These are phyloP conservation scores for Sclerotinia borealis DNA, from an alignment of 2,329 filamentous ascomycete genomes.

Conservation along the genomic window DNA sequence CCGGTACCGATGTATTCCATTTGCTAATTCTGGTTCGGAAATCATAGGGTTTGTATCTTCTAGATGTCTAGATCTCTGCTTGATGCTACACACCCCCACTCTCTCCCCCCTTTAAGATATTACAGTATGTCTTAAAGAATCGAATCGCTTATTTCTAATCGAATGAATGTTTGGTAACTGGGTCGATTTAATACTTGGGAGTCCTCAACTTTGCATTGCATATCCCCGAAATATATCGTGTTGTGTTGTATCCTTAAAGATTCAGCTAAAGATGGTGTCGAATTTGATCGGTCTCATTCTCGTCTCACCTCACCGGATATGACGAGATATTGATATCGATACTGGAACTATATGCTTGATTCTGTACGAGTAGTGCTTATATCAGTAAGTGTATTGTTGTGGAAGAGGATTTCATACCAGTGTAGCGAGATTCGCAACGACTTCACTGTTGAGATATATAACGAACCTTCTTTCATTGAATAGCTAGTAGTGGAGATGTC, in stretches of 20 bases:
- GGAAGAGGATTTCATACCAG: background rate
- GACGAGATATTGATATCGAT: background rate
- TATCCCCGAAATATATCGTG: background rate
- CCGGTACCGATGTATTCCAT: no score
- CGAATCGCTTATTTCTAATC: background rate
- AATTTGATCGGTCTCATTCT: background rate
- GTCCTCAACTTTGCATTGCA: background rate
- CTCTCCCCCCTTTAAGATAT: no score
- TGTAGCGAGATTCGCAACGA: background rate
- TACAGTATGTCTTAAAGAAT: background rate
- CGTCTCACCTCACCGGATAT: background rate
- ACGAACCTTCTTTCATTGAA: background rate
- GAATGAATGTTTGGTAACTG: background rate
- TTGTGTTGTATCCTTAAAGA: background rate
- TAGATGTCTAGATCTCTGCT: no score
- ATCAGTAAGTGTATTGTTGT: no score
- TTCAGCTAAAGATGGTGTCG: background rate
- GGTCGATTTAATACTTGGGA: background rate
- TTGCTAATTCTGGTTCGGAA: no score
- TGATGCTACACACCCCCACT: no score
- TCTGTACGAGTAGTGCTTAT: background rate
- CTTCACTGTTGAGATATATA: background rate
- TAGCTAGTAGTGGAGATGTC: background rate
- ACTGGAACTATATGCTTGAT: background rate
- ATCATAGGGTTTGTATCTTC: no score